Evolutionary conservation across 1,139 yeast genomes (phyloP), one percentile per base, ranked within the genome.

Genomic region (Diutina scorzettiae): DNA sequence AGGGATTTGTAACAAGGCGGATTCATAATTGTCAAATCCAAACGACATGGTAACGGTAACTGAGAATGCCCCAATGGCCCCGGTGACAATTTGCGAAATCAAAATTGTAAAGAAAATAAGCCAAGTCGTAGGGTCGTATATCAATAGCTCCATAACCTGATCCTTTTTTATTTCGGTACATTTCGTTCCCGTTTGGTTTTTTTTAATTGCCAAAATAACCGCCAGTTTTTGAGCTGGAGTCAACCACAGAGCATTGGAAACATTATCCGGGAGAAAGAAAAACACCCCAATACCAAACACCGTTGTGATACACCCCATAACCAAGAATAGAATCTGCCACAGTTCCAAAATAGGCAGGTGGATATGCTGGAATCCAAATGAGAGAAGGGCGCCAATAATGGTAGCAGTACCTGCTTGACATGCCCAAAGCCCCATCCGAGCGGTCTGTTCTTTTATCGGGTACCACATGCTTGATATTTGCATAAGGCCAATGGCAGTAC

Each of bases 1-100:
- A 1, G 71, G 71, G 53, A 65, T 55, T 49, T 66, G 70, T 51
- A 65, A 58, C 30, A 66, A 53, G 1, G 71, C 67, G 2, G 69
- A 57, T 44, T 60, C 47, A 43, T 60, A 54, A 43, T 41, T 48
- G 42, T 53, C 51, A 43, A 62, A 65, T 2, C 70, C 71, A 48
- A 66, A 63, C 27, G 64, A 52, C 16, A 58, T 55, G 14, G 65
- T 65, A 12, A 66, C 60, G 1, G 69, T 63, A 7, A 64, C 68
- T 45, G 68, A 62, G 43, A 65, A 66, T 1, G 69, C 60, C 16
- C 60, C 60, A 27, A 66, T 59, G 2, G 69, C 66, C 8, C 71
- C 71, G 2, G 69, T 64, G 4, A 65, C 65, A 27, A 65, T 62
- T 57, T 62, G 64, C 25, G 65, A 56, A 4, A 62, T 50, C 1